Conservation (phyloP, 2,329 filamentous ascomycete species). For the Aureobasidium musti region DNA sequence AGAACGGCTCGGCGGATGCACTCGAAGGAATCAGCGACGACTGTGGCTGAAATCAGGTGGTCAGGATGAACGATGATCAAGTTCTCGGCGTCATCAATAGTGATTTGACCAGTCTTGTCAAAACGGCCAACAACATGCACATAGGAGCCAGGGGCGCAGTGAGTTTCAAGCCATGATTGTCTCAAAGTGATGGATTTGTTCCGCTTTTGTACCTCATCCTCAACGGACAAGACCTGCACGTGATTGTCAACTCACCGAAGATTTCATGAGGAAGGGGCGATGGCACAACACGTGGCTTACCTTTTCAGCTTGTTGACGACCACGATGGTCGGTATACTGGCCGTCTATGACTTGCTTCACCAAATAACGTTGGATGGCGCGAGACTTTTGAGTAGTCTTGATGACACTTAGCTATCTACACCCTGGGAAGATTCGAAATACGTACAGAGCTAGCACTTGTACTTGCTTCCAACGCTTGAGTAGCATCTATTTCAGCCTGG, state of each 20-base stretch:
- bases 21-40: slow-evolving; percentile 93
- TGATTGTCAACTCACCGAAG: slow-evolving; percentile 34
- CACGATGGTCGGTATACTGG: slow-evolving; percentile 65
- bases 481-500: slow-evolving; percentile 70
- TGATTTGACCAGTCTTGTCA: slow-evolving; percentile 67
- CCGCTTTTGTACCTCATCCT: slow-evolving; percentile 70
- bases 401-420: slow-evolving; percentile 38
- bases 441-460: slow-evolving; percentile 54
- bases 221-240: slow-evolving; percentile 73
- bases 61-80: slow-evolving; percentile 93
- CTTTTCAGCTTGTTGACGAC: slow-evolving; percentile 48
- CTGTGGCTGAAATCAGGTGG: slow-evolving; percentile 90
- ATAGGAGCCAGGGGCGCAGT: slow-evolving; percentile 71
- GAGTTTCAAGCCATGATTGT: slow-evolving; percentile 83
- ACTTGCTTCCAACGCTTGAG: slow-evolving; percentile 61
- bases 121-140: slow-evolving; percentile 87
- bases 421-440: slow-evolving; percentile 42
- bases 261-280: slow-evolving; percentile 12
- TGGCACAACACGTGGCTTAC: slow-evolving; percentile 25
- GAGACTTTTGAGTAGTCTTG: slow-evolving; percentile 67
- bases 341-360: slow-evolving; percentile 72
- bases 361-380: slow-evolving; percentile 83
- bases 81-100: slow-evolving; percentile 78
- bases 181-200: slow-evolving; percentile 73
- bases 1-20: slow-evolving; percentile 89